Conservation (phyloP, 495 filamentous ascomycete species). For the Podospora pseudopauciseta region DNA sequence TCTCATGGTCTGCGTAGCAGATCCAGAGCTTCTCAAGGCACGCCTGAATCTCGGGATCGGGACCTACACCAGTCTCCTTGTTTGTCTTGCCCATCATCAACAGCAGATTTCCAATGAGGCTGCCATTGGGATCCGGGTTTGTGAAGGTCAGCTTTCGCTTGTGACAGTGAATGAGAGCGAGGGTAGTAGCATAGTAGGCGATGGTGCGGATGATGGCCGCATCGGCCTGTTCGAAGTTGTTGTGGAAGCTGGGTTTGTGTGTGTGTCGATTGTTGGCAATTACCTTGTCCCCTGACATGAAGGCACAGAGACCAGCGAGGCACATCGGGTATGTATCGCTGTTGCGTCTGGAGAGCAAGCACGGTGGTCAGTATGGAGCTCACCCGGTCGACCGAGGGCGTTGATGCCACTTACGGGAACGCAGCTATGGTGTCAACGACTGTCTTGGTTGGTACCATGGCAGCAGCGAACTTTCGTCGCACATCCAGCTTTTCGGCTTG, state of each 20-base stretch:
- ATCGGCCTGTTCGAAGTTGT: conserved; percentile 6
- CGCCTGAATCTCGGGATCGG: conserved; percentile 18
- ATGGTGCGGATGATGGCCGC: conserved; percentile 17
- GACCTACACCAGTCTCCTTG: conserved; percentile 16
- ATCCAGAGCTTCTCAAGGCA: conserved; percentile 40
- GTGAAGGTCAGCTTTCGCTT: conserved; percentile 38
- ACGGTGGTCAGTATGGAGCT: background rate
- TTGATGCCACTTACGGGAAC: conserved; percentile 9
- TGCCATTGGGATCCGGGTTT: conserved; percentile 32
- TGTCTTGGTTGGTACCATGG: background rate
- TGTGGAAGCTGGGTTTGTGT: conserved; percentile 10
- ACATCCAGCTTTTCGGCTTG: conserved; percentile 24
- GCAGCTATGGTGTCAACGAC: conserved; percentile 8
- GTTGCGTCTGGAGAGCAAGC: background rate
- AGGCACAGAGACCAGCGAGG: conserved; percentile 39
- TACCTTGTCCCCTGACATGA: conserved; percentile 27
- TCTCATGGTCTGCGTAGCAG: conserved; percentile 49
- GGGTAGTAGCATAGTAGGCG: conserved; percentile 35
- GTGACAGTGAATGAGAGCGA: conserved; percentile 40
- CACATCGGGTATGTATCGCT: conserved; percentile 7
- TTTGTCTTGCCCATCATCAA: conserved; percentile 42
- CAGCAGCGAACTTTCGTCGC: background rate
- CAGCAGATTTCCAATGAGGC: conserved; percentile 46
- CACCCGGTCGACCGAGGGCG: background rate
- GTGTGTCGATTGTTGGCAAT: background rate